Conservation (phyloP, 176 grass and related monocot species). For the Zoysia japonica region DNA sequence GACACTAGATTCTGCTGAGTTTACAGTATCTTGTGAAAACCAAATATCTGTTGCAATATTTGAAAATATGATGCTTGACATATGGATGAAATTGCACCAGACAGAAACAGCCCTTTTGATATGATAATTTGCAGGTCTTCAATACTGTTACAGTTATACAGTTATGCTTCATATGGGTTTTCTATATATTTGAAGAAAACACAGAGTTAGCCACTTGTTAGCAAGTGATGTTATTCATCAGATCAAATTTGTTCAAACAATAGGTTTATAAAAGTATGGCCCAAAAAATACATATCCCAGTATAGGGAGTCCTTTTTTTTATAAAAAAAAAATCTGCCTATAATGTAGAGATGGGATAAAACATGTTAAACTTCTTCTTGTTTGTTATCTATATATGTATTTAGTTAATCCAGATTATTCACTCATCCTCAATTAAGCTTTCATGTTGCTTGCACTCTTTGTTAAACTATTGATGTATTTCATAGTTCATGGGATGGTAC, state of each 20-base stretch:
- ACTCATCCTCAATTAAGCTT: not conserved
- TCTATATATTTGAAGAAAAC: constrained; percentile 18
- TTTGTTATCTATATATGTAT: not conserved
- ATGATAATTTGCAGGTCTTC: not conserved
- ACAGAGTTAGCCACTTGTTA: not conserved
- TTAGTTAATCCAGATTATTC: constrained; percentile 6
- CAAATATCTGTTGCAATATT: constrained; percentile 24
- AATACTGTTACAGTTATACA: not conserved
- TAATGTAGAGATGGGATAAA: not conserved
- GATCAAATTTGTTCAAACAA: not conserved
- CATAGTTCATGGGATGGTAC: constrained; percentile 37
- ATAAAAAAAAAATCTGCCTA: not conserved
- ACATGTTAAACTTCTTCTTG: not conserved
- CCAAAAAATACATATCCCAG: not conserved
- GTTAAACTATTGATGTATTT: constrained; percentile 33
- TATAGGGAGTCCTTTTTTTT: not conserved
- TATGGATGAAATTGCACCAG: not conserved
- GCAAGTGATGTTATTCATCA: constrained; percentile 1
- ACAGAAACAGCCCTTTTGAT: not conserved
- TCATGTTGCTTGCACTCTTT: constrained; percentile 11
- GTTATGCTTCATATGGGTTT: constrained; percentile 12
- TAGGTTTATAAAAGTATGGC: not conserved
- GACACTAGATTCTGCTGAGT: not conserved
- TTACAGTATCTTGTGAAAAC: constrained; percentile 21
- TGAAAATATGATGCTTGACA: not conserved